Evolutionary conservation across 177 flowering plant species (phyloP).

Genomic region (Vitis hybrid): DNA sequence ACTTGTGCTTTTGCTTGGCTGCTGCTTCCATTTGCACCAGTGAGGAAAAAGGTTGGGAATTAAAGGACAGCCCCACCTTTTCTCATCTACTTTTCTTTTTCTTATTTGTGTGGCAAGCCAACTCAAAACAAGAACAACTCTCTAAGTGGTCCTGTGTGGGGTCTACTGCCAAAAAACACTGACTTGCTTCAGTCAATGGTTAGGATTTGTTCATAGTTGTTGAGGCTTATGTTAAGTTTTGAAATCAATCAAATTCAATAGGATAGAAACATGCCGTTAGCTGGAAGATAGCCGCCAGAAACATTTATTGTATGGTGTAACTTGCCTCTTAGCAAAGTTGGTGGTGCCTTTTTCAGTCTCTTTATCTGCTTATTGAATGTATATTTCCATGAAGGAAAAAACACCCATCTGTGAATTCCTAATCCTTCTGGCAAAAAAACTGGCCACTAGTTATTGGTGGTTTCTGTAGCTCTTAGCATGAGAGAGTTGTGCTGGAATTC

Average conservation of each 20-base stretch:
- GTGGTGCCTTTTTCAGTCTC: constrained; percentile 20
- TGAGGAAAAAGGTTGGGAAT: constrained; percentile 9
- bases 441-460: constrained; percentile 61
- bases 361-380: constrained; percentile 3
- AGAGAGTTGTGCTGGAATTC: constrained; percentile 21
- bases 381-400: constrained; percentile 4
- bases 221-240: too few relatives aligned
- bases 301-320: too few relatives aligned
- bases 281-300: too few relatives aligned
- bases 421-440: constrained; percentile 34
- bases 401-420: constrained; percentile 12
- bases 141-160: too few relatives aligned
- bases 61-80: constrained; percentile 4
- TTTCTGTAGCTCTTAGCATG: constrained; percentile 38
- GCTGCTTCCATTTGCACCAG: constrained; percentile 5
- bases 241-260: too few relatives aligned
- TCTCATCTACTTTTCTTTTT: not conserved
- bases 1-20: constrained; percentile 11
- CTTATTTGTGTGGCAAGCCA: too few relatives aligned
- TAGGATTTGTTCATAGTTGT: too few relatives aligned
- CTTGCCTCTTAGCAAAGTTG: not conserved
- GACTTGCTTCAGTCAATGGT: too few relatives aligned
- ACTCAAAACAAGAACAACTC: too few relatives aligned
- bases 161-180: too few relatives aligned
- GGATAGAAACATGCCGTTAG: too few relatives aligned